Evolutionary conservation across 129 eudicot genomes (phyloP).

Genomic region (Mikania micrantha): DNA sequence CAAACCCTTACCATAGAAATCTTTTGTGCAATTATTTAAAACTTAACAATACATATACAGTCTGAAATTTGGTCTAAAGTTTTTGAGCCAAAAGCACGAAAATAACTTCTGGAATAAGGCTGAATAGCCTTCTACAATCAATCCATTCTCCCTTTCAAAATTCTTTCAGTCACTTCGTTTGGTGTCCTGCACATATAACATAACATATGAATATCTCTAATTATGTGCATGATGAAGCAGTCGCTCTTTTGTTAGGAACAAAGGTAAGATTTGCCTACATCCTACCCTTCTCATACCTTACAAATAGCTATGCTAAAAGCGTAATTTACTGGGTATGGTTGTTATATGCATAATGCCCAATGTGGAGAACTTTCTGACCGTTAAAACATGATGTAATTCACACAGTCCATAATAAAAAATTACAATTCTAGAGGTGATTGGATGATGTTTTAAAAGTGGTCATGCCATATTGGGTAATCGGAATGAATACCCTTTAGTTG

Average conservation of each 20-base stretch:
- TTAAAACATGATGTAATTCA: neutral
- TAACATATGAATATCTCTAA: neutral
- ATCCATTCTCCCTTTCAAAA: slow-evolving; percentile 94
- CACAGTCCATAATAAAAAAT: neutral
- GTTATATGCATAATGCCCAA: neutral
- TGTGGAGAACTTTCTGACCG: neutral
- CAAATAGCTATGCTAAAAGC: too few species aligned
- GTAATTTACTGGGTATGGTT: too few species aligned
- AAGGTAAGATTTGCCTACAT: too few species aligned
- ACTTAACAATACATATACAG: too few species aligned
- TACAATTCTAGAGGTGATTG: neutral
- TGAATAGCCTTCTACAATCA: slow-evolving; percentile 23
- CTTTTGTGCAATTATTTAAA: too few species aligned
- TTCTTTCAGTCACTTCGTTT: slow-evolving; percentile 73
- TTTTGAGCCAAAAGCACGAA: slow-evolving; percentile 19
- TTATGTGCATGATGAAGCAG: too few species aligned
- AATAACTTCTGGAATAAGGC: slow-evolving; percentile 3
- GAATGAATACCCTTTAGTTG: neutral
- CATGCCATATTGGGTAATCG: neutral
- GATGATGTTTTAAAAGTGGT: neutral
- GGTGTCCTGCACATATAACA: slow-evolving; percentile 61
- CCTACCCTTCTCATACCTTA: too few species aligned
- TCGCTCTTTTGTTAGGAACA: too few species aligned
- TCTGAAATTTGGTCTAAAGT: slow-evolving; percentile 17
- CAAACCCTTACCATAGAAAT: too few species aligned